Evolutionary conservation across 345 rosid species (phyloP).

Genomic region (Citrus australasica): DNA sequence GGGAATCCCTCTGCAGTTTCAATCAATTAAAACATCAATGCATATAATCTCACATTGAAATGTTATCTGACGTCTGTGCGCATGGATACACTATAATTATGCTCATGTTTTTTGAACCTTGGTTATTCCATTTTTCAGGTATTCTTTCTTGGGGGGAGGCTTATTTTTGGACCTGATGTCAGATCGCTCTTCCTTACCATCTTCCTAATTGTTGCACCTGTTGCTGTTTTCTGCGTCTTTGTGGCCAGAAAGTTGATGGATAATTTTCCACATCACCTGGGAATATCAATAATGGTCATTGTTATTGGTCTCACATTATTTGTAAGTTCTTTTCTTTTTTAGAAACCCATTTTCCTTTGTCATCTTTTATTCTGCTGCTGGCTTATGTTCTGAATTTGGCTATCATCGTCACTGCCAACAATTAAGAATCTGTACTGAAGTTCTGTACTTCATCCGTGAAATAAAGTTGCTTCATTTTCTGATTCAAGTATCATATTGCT

Average conservation of each 20-base stretch:
- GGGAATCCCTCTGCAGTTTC: background rate
- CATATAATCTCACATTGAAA: background rate
- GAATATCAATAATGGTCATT: conserved; percentile 57
- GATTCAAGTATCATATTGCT: background rate
- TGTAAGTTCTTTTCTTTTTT: conserved; percentile 47
- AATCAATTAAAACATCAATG: background rate
- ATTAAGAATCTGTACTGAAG: background rate
- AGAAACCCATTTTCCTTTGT: conserved; percentile 6
- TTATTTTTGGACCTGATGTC: conserved; percentile 96
- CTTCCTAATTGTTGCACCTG: conserved; percentile 73
- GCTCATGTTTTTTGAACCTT: conserved; percentile 5
- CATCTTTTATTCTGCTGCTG: background rate
- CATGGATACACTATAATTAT: background rate
- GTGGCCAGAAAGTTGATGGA: conserved; percentile 67
- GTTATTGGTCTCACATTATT: conserved; percentile 44
- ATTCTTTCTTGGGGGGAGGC: conserved; percentile 71
- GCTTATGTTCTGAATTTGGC: background rate
- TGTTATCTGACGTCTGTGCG: background rate
- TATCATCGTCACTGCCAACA: background rate
- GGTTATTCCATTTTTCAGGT: conserved; percentile 42
- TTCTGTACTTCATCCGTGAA: background rate
- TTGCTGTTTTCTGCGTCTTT: conserved; percentile 64
- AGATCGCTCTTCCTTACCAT: conserved; percentile 57
- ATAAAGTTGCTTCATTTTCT: background rate
- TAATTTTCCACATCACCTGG: conserved; percentile 65